Conservation (phyloP, 352 stramenopile species). For the Pythium sukuiense region DNA sequence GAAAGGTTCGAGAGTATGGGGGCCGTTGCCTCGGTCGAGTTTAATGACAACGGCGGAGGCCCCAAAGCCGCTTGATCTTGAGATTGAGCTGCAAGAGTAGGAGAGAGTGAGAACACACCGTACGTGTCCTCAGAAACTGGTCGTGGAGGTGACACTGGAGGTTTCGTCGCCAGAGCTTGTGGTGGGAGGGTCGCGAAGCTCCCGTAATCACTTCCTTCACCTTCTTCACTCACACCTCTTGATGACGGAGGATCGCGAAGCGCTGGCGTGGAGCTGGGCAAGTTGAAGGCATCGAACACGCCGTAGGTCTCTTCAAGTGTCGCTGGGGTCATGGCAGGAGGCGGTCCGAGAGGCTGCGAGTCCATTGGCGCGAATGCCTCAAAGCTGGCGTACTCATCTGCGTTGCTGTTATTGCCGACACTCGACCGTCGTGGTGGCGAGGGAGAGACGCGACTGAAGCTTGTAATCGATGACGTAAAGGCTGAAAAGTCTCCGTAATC, state of each 20-base stretch:
- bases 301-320: conserved; percentile 27
- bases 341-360: neutral
- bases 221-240: neutral
- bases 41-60: conserved; percentile 1
- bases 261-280: neutral
- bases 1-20: neutral
- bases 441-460: conserved; percentile 12
- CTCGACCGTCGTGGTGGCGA: neutral
- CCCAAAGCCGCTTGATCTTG: neutral
- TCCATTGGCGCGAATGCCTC: conserved; percentile 6
- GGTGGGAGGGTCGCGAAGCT: conserved; percentile 40
- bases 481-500: conserved; percentile 26
- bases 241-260: neutral
- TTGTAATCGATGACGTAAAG: conserved; percentile 25
- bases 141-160: neutral
- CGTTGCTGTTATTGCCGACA: conserved; percentile 6
- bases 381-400: conserved; percentile 26
- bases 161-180: neutral
- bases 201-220: conserved; percentile 37
- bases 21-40: neutral
- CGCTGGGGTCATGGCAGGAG: neutral
- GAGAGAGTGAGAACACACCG: conserved; percentile 20
- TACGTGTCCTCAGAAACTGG: conserved; percentile 11
- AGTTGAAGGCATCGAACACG: conserved; percentile 27
- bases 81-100: neutral